phyloP scores from a whole-genome alignment of 169 alveolate species.

The Eimeria brunetti region DNA sequence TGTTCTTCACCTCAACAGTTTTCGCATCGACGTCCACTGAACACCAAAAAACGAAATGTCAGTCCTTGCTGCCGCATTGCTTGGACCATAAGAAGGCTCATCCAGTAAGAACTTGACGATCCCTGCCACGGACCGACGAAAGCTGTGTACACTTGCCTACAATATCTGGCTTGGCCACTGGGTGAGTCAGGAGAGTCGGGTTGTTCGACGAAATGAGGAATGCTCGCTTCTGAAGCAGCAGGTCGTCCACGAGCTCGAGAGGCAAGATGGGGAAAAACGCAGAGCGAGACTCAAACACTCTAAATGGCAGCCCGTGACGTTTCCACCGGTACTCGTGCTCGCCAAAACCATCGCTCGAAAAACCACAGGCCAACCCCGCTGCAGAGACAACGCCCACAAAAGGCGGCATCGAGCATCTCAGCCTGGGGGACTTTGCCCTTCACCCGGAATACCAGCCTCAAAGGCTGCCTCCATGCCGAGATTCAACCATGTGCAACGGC shows the following conservation, averaged over 20 bases:
- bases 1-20: conserved; percentile 12
- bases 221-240: conserved; percentile 59
- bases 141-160: conserved; percentile 35
- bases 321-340: conserved; percentile 68
- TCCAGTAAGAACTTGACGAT: not conserved
- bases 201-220: conserved; percentile 43
- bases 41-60: not conserved
- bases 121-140: not conserved
- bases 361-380: conserved; percentile 77
- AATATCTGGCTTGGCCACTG: conserved; percentile 61
- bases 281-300: conserved; percentile 47
- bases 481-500: not conserved
- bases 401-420: not conserved
- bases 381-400: not conserved
- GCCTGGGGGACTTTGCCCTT: not conserved
- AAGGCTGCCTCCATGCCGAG: not conserved
- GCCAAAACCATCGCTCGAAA: conserved; percentile 75
- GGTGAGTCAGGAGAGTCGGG: conserved; percentile 39
- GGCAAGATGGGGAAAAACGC: conserved; percentile 69
- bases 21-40: conserved; percentile 41
- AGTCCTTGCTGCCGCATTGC: not conserved
- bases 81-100: not conserved
- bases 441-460: not conserved
- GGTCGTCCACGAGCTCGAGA: conserved; percentile 54
- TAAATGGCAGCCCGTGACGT: conserved; percentile 64